Evolutionary conservation across 495 filamentous ascomycete genomes (phyloP).

Genomic region (Staphylotrichum longicolle): DNA sequence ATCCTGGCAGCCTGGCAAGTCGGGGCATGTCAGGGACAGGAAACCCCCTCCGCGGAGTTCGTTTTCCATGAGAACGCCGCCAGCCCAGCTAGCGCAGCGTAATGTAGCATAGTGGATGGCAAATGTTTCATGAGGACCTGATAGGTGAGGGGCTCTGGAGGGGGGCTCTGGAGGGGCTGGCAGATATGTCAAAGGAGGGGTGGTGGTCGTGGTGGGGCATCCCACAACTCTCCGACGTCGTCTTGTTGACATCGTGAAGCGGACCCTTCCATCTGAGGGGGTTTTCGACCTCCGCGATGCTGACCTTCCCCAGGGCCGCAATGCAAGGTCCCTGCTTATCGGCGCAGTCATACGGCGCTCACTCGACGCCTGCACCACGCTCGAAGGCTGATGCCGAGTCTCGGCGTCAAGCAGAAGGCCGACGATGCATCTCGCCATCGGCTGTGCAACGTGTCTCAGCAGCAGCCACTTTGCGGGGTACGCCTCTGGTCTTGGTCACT

Average conservation of each 20-base stretch:
- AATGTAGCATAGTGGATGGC: not conserved
- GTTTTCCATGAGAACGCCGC: not conserved
- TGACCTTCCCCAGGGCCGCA: not conserved
- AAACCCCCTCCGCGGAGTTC: conserved; percentile 10
- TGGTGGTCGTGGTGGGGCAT: not conserved
- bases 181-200: not conserved
- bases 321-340: not conserved
- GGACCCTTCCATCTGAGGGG: not conserved
- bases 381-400: conserved; percentile 1
- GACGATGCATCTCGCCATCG: conserved; percentile 9
- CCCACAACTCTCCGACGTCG: not conserved
- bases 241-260: conserved; percentile 5
- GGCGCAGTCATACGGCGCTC: not conserved
- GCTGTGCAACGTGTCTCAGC: conserved; percentile 22
- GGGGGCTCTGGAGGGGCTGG: not conserved
- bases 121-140: not conserved
- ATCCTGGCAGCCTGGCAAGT: too few species aligned
- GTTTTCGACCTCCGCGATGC: not conserved
- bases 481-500: not conserved
- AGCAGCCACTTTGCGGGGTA: conserved; percentile 23
- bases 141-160: not conserved
- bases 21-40: too few species aligned
- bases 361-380: not conserved
- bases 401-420: not conserved
- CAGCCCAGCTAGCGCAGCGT: conserved; percentile 1